A percentile compares a stretch with the other conserved stretches of the same genome.
Conservation (phyloP, 805 yeast species). For the Yamadazyma phyllophila region DNA sequence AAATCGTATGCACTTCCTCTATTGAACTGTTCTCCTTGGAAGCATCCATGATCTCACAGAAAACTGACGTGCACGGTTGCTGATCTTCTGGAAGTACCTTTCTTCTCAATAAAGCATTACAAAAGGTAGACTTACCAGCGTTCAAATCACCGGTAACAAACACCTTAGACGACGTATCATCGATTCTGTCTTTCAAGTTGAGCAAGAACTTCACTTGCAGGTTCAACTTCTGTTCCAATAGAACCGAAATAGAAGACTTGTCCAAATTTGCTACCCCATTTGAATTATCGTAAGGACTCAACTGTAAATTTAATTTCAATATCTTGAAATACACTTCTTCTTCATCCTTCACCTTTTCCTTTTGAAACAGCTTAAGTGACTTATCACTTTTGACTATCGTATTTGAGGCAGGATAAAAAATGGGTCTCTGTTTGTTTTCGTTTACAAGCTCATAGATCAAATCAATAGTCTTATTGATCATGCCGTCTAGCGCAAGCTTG, state of each 20-base stretch:
- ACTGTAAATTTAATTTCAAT: conserved; percentile 59
- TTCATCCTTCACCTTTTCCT: neutral
- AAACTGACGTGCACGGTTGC: conserved; percentile 95
- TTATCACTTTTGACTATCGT: conserved; percentile 8
- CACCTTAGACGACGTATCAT: conserved; percentile 89
- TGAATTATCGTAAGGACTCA: conserved; percentile 31
- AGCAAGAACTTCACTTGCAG: conserved; percentile 65
- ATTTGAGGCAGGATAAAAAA: conserved; percentile 54
- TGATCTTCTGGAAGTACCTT: conserved; percentile 90
- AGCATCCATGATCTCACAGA: conserved; percentile 90
- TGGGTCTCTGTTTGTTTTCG: conserved; percentile 61
- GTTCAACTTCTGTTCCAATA: conserved; percentile 65
- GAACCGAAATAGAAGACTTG: conserved; percentile 62
- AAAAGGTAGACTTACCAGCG: conserved; percentile 94
- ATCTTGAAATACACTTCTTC: conserved; percentile 48
- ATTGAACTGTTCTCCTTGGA: conserved; percentile 60
- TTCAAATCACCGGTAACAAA: conserved; percentile 96
- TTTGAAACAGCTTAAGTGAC: conserved; percentile 11
- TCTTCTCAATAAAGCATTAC: conserved; percentile 82
- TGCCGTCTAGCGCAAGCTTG: conserved; percentile 59
- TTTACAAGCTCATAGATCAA: conserved; percentile 48
- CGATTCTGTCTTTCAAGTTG: conserved; percentile 77
- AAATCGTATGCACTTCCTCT: conserved; percentile 94
- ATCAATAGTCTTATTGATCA: conserved; percentile 53
- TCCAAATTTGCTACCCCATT: conserved; percentile 58